phyloP scores from a whole-genome alignment of 1,139 yeast genomes.

The Eremothecium cymbalariae region DNA sequence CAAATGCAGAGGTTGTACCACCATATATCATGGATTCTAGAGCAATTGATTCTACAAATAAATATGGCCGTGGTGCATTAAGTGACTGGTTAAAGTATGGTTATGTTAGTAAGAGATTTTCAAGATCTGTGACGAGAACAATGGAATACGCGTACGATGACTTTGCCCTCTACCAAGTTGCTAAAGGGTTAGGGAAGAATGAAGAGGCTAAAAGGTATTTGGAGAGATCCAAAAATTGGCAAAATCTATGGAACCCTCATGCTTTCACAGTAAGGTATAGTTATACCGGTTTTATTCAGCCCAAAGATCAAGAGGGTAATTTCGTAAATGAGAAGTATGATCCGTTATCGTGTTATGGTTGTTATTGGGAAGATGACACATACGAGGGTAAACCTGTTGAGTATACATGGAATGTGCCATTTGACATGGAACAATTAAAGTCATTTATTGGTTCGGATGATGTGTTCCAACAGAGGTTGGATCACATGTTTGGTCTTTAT shows the following conservation, averaged over 20 bases:
- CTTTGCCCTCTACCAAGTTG: slow-evolving; percentile 34
- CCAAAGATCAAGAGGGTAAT: slow-evolving; percentile 31
- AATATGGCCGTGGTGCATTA: slow-evolving; percentile 34
- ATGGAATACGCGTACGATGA: slow-evolving; percentile 38
- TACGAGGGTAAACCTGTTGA: slow-evolving; percentile 33
- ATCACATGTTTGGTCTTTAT: slow-evolving; percentile 35
- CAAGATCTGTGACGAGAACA: slow-evolving; percentile 35
- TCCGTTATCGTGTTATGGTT: slow-evolving; percentile 32
- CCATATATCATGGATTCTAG: slow-evolving; percentile 28
- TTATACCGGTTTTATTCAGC: slow-evolving; percentile 35
- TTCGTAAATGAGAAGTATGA: slow-evolving; percentile 26
- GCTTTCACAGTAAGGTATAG: slow-evolving; percentile 21
- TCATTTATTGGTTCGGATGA: slow-evolving; percentile 31
- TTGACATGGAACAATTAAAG: slow-evolving; percentile 32
- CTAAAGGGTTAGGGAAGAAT: slow-evolving; percentile 30
- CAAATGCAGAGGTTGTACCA: slow-evolving; percentile 36
- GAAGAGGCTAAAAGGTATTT: slow-evolving; percentile 32
- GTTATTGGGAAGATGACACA: slow-evolving; percentile 34
- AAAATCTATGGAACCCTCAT: slow-evolving; percentile 35
- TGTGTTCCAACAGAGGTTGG: slow-evolving; percentile 31
- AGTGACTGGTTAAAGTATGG: slow-evolving; percentile 33
- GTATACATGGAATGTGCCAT: slow-evolving; percentile 35
- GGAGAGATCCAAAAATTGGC: slow-evolving; percentile 35
- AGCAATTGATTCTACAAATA: slow-evolving; percentile 32
- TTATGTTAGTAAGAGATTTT: slow-evolving; percentile 31